Conservation (phyloP, 345 rosid species). For the Cardamine occulta region DNA sequence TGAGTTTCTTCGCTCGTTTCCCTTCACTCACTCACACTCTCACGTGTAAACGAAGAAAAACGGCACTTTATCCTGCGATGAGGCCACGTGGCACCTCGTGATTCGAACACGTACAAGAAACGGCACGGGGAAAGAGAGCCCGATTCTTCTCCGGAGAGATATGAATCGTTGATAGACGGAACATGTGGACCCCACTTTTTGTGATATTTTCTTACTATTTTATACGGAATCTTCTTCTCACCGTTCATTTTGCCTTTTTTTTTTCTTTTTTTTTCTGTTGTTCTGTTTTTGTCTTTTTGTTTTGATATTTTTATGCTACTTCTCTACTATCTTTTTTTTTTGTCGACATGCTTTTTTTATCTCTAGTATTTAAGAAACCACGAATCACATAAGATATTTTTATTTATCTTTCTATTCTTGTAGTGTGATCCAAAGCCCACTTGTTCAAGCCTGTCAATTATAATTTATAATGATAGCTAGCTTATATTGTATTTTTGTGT, state of each 20-base stretch:
- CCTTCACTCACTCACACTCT: slow-evolving; percentile 8
- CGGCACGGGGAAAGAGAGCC: slow-evolving; percentile 28
- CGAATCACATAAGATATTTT: slow-evolving; percentile 27
- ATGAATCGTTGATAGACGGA: slow-evolving; percentile 17
- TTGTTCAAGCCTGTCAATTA: slow-evolving; percentile 13
- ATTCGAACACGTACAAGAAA: slow-evolving; percentile 43
- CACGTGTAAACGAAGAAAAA: slow-evolving; percentile 36
- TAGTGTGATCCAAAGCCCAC: slow-evolving; percentile 24
- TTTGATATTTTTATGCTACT: slow-evolving; percentile 35
- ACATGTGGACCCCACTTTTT: slow-evolving; percentile 27
- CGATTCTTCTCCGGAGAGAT: slow-evolving; percentile 12
- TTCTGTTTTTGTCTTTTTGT: slow-evolving; percentile 32
- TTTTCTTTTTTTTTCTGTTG: not conserved
- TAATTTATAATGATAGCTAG: not conserved
- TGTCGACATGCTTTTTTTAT: slow-evolving; percentile 11
- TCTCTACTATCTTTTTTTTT: slow-evolving; percentile 17
- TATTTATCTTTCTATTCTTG: not conserved
- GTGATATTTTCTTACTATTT: slow-evolving; percentile 24
- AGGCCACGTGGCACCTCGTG: slow-evolving; percentile 40
- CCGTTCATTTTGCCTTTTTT: slow-evolving; percentile 9
- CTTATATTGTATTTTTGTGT: not conserved
- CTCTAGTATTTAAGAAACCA: slow-evolving; percentile 24
- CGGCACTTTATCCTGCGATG: slow-evolving; percentile 45
- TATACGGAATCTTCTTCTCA: slow-evolving; percentile 28
- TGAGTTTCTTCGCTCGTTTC: not conserved